Conservation (phyloP, 768 basidiomycete species). For the Lactifluus piperatus region DNA sequence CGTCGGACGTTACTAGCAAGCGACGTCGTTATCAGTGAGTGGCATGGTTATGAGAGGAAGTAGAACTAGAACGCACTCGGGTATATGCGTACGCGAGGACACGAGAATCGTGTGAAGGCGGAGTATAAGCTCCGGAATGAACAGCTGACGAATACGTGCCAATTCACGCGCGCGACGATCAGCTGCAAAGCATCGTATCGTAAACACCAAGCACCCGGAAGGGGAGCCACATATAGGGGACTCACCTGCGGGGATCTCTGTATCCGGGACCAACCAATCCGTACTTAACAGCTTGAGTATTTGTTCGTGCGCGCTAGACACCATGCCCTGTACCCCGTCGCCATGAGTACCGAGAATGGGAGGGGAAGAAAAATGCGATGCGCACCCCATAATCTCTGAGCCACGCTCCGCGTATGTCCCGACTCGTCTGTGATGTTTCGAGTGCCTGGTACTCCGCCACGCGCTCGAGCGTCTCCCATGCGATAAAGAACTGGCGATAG, state of each 20-base stretch:
- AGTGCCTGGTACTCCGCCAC: constrained; percentile 53
- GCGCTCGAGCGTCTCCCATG: constrained; percentile 58
- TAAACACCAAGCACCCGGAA: background rate
- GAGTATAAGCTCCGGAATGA: constrained; percentile 83
- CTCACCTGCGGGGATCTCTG: constrained; percentile 24
- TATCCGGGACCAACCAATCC: constrained; percentile 65
- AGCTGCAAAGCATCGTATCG: constrained; percentile 24
- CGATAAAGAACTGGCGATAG: constrained; percentile 69
- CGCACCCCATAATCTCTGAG: constrained; percentile 53
- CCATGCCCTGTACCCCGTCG: constrained; percentile 35
- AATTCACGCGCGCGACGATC: constrained; percentile 59
- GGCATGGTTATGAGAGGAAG: background rate
- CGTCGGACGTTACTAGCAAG: constrained; percentile 60
- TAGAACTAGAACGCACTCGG: constrained; percentile 44
- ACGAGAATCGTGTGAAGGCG: constrained; percentile 70
- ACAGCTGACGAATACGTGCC: constrained; percentile 76
- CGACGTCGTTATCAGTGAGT: background rate
- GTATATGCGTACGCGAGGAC: constrained; percentile 51
- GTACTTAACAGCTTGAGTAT: constrained; percentile 64
- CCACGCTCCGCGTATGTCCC: constrained; percentile 54
- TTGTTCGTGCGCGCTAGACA: constrained; percentile 56
- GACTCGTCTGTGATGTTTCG: constrained; percentile 47
- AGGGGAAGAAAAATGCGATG: background rate
- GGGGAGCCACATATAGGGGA: too few species aligned
- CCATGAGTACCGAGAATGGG: background rate